phyloP scores from a whole-genome alignment of 495 filamentous ascomycete genomes.

The Xylaria longipes region DNA sequence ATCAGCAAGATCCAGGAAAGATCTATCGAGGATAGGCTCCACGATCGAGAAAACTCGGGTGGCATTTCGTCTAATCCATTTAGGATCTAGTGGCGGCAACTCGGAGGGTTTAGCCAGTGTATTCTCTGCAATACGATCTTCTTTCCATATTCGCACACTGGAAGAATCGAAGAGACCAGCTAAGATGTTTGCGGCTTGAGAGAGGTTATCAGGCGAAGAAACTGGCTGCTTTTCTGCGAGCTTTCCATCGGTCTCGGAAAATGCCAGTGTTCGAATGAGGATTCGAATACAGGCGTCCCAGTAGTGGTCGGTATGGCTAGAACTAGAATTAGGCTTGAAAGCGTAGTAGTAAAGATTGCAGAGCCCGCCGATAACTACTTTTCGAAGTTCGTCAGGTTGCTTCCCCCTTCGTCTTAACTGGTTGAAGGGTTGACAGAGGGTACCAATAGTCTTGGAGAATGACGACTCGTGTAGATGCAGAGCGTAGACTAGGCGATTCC shows the following conservation, averaged over 20 bases:
- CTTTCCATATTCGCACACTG: slow-evolving; percentile 72
- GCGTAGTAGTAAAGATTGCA: slow-evolving; percentile 86
- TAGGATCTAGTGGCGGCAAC: slow-evolving; percentile 77
- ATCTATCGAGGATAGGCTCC: slow-evolving; percentile 64
- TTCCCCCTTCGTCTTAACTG: slow-evolving; percentile 73
- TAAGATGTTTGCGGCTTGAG: slow-evolving; percentile 66
- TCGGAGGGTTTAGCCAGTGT: slow-evolving; percentile 68
- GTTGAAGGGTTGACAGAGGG: slow-evolving; percentile 72
- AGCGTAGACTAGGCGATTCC: slow-evolving; percentile 81
- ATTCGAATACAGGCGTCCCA: slow-evolving; percentile 79
- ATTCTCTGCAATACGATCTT: slow-evolving; percentile 67
- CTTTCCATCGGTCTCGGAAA: slow-evolving; percentile 38
- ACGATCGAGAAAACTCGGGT: slow-evolving; percentile 66
- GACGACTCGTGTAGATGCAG: slow-evolving; percentile 68
- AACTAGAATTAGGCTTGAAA: slow-evolving; percentile 70
- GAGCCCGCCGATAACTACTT: slow-evolving; percentile 70
- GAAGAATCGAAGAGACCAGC: slow-evolving; percentile 70
- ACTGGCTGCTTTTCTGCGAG: slow-evolving; percentile 30
- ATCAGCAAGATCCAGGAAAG: slow-evolving; percentile 56
- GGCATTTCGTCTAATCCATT: slow-evolving; percentile 83
- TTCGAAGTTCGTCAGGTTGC: slow-evolving; percentile 60
- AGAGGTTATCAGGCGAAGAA: slow-evolving; percentile 34
- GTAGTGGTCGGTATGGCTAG: slow-evolving; percentile 69
- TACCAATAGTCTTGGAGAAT: slow-evolving; percentile 62
- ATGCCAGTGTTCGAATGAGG: slow-evolving; percentile 54